Conservation (phyloP, 345 rosid species). For the Eucalyptus erythrocorys region DNA sequence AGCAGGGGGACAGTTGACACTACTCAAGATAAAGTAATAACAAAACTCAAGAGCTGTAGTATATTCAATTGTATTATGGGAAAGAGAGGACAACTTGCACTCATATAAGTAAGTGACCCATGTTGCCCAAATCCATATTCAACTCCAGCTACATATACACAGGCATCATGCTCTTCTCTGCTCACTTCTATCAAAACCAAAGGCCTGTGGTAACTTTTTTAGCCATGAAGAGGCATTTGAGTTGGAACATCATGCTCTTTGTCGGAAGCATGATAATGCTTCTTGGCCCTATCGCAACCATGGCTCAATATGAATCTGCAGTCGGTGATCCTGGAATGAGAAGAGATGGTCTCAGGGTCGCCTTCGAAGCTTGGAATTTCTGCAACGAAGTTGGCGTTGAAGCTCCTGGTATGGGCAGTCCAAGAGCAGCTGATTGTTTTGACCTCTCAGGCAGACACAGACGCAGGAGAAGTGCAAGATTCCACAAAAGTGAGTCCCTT, state of each 20-base stretch:
- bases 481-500: not conserved
- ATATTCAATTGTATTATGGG: not conserved
- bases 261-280: not conserved
- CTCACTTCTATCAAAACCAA: not conserved
- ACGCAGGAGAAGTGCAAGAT: not conserved
- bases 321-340: conserved; percentile 87
- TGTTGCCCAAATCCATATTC: not conserved
- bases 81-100: not conserved
- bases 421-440: conserved; percentile 80
- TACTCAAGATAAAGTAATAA: not conserved
- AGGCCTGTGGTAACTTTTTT: not conserved
- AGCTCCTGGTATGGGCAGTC: conserved; percentile 67
- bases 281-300: not conserved
- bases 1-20: not conserved
- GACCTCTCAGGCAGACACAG: conserved; percentile 23
- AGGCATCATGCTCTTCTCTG: not conserved
- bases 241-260: not conserved
- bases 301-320: conserved; percentile 19
- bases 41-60: not conserved
- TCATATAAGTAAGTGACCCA: not conserved
- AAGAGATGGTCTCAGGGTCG: conserved; percentile 73
- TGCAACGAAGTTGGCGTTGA: conserved; percentile 86
- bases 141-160: not conserved
- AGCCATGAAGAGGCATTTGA: not conserved
- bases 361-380: conserved; percentile 89